Base-by-base conservation (phyloP, 148 eudicot species). In the Vaccinium corymbosum region DNA sequence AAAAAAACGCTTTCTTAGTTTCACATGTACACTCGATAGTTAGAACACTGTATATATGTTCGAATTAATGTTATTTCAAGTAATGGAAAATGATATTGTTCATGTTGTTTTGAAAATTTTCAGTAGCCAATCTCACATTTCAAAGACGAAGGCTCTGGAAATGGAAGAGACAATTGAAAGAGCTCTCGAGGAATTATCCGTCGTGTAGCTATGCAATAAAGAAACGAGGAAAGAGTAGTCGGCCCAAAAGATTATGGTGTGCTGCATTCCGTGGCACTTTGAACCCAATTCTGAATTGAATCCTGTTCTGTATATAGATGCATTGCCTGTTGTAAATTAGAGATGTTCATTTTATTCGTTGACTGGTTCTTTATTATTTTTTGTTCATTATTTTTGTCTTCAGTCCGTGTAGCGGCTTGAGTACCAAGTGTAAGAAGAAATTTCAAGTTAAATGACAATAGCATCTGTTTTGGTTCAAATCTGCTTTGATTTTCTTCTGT, bases 221-320 rank as follows among this genome's bases (percentile, higher is more conserved):
- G 75, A 77, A n/a, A 48, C 3, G 82, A 78, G 59, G 80, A 42
- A 49, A 49, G 57, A 27, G 38, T 66, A 27, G 3, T 22, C 27
- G 35, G 66, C 72, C 72, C 38, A 55, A 22, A 15, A 78, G n/a
- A 62, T 73, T 80, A 84, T 76, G 84, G 82, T 86, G 83, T n/a
- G 25, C 78, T 76, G 85, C 29, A 83, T 76, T 85, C 82, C 62
- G 85, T 82, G 88, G 87, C 89, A 70, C 62, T 85, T 76, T 25
- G 42, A 62, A 87, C 86, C 86, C 38, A 9, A 32, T 66, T 66
- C 72, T 66, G 72, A 11, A 22, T 66, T 66, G 72, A 20, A 16
- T 42, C 19, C 81, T 49, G 46, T 85, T 86, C 55, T 91, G 91
- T 91, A 89, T 74, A 91, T 91, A 87, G 79, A 83, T 72, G 74